Percentiles rank a stretch among this genome's conserved stretches.
Evolutionary conservation across 2,329 filamentous ascomycete species (phyloP).

Genomic region (Microsporum ferrugineum): DNA sequence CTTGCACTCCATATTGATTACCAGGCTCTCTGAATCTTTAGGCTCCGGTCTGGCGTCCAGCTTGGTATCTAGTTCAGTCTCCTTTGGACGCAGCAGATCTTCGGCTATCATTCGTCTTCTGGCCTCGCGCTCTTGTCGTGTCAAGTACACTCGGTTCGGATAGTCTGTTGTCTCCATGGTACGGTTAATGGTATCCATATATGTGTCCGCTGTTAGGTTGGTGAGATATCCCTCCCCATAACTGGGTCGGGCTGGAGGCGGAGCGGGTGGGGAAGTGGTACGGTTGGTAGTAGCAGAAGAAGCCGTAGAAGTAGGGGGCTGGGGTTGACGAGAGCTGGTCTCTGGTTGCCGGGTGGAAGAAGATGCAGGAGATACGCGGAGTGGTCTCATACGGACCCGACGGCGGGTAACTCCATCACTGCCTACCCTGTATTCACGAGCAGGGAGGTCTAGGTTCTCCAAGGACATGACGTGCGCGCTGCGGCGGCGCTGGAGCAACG

Average conservation of each 20-base stretch:
- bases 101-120: background rate
- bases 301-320: background rate
- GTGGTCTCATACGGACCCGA: background rate
- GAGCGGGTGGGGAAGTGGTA: background rate
- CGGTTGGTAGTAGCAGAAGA: background rate
- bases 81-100: background rate
- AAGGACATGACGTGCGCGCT: background rate
- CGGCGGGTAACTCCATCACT: background rate
- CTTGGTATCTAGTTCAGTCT: conserved; percentile 35
- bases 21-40: conserved; percentile 40
- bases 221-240: background rate
- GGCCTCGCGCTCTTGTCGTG: background rate
- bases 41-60: conserved; percentile 38
- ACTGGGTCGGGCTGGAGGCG: too few relatives aligned
- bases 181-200: background rate
- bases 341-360: background rate
- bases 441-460: background rate
- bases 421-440: background rate
- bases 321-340: background rate
- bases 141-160: too few relatives aligned
- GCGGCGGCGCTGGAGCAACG: background rate
- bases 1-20: conserved; percentile 40
- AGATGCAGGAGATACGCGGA: background rate
- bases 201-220: background rate
- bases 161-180: too few relatives aligned